These are phyloP conservation scores for Malassezia caprae DNA, from an alignment of 1,284 basidiomycete genomes.

Conservation along the genomic window DNA sequence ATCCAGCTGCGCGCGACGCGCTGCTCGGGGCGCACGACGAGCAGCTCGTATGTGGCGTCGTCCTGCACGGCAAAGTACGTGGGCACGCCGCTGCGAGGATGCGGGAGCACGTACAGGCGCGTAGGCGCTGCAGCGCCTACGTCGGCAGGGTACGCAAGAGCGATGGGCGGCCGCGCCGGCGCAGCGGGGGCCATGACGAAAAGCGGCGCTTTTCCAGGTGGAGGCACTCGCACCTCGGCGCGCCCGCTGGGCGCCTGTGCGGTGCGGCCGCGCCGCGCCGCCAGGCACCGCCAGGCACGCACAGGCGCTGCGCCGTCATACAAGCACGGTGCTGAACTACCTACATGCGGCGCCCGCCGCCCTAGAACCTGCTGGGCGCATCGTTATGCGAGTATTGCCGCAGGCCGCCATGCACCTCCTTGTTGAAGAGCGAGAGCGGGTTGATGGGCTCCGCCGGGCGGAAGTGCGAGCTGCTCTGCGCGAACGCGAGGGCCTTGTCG, in stretches of 20 bases:
- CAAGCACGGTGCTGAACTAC: not conserved
- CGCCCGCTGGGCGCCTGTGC: not conserved
- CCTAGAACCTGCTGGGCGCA: not conserved
- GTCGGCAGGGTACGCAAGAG: conserved; percentile 1
- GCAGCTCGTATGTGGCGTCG: conserved; percentile 8
- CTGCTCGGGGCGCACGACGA: conserved; percentile 7
- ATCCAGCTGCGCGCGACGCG: conserved; percentile 9
- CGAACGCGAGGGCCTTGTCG: conserved; percentile 48
- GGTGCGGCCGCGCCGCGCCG: too few relatives aligned
- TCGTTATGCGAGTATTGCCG: conserved; percentile 6
- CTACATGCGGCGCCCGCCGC: not conserved
- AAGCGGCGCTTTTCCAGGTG: not conserved
- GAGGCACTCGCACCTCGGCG: not conserved
- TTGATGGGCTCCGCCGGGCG: conserved; percentile 4
- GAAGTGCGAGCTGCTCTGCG: conserved; percentile 17
- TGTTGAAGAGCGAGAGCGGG: conserved; percentile 3
- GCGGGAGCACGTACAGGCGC: conserved; percentile 11
- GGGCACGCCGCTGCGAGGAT: conserved; percentile 8
- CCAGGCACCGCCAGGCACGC: too few relatives aligned
- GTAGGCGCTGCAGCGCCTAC: not conserved
- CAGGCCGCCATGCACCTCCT: not conserved
- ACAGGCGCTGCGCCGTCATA: not conserved
- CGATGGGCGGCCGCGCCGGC: not conserved
- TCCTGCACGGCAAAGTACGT: conserved; percentile 8
- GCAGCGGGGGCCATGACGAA: not conserved